Evolutionary conservation across 2,329 filamentous ascomycete genomes (phyloP).

Genomic region (Aspergillus sp.): DNA sequence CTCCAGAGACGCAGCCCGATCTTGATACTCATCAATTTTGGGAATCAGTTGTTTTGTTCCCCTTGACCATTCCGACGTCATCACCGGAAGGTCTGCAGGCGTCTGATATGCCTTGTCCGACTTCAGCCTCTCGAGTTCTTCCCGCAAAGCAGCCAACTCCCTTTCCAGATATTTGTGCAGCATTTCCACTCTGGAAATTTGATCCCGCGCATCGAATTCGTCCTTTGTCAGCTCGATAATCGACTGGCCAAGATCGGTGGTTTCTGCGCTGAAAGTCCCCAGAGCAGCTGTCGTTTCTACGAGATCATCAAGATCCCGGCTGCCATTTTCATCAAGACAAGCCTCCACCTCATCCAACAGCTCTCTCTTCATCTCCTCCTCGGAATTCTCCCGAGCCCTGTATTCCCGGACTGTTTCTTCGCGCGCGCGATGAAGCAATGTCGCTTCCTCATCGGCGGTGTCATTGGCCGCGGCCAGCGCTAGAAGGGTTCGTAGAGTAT

Average conservation of each 20-base stretch:
- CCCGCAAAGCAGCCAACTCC: constrained; percentile 35
- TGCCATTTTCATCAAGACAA: constrained; percentile 45
- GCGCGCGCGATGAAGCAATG: constrained; percentile 26
- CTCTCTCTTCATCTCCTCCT: constrained; percentile 25
- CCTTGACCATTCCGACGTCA: constrained; percentile 66
- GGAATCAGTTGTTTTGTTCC: constrained; percentile 57
- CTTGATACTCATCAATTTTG: constrained; percentile 59
- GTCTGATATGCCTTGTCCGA: constrained; percentile 41
- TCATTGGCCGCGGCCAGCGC: constrained; percentile 69
- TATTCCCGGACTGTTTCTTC: constrained; percentile 26
- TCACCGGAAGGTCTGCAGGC: constrained; percentile 51
- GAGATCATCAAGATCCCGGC: constrained; percentile 49
- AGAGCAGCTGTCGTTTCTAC: constrained; percentile 44
- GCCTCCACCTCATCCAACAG: constrained; percentile 48
- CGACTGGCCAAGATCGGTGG: constrained; percentile 41
- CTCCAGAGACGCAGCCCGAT: constrained; percentile 40
- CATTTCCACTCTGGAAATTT: constrained; percentile 46
- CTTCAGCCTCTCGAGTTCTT: constrained; percentile 22
- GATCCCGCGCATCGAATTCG: constrained; percentile 44
- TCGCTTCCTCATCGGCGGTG: constrained; percentile 43
- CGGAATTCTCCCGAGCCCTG: constrained; percentile 19
- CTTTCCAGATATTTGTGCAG: constrained; percentile 48
- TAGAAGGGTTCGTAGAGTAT: constrained; percentile 67
- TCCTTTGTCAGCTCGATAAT: constrained; percentile 50
- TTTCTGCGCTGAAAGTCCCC: constrained; percentile 41